Base-by-base conservation (phyloP, 129 eudicot species). In the Flaveria linearis region DNA sequence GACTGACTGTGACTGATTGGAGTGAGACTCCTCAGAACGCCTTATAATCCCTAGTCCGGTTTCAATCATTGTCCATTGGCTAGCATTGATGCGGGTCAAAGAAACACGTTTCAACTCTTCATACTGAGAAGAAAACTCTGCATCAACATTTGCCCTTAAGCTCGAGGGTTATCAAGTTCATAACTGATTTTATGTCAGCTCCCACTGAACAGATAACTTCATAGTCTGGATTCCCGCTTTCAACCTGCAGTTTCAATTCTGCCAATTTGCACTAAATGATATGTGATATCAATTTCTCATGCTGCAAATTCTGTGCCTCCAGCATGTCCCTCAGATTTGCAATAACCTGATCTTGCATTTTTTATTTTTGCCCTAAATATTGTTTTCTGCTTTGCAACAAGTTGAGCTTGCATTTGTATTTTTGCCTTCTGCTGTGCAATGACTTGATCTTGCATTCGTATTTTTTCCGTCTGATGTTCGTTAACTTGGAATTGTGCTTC, bases 51-150 rank as follows among this genome's bases (percentile, higher is more conserved):
- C 72, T 23, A 75, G 17, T 20, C 20, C 22, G 14, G 25, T 7
- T 64, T 62, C 62, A 62, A 75, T 75, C 3, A 12, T 26, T 17
- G 46, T 49, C 71, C 79, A 75, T 26, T 46, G 79, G 28, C 20
- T 63, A 75, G 71, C 45, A 45, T 62, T 30, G 9, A 75, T 61
- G 46, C 1, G 9, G 28, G 20, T 75, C 33, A 26, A 16, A 9
- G 28, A 4, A 11, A 16, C 18, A 46, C 71, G 16, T 22, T 75
- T 75, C 79, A 75, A 10, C 62, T 11, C 49, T 26, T 62, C 8
- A 75, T 45, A 75, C 62, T 1, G 18, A 47, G 30, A 26, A 46
- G 33, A 62, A 63, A 62, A 62, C 14, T 2, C 18, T 75, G 33
- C 49, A 1, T 45, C 26, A 71, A 28, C 16, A 14, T 51, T 5